These are phyloP conservation scores for Chlamydomonas sphaeroides DNA, from an alignment of 139 green algal species.

Conservation along the genomic window DNA sequence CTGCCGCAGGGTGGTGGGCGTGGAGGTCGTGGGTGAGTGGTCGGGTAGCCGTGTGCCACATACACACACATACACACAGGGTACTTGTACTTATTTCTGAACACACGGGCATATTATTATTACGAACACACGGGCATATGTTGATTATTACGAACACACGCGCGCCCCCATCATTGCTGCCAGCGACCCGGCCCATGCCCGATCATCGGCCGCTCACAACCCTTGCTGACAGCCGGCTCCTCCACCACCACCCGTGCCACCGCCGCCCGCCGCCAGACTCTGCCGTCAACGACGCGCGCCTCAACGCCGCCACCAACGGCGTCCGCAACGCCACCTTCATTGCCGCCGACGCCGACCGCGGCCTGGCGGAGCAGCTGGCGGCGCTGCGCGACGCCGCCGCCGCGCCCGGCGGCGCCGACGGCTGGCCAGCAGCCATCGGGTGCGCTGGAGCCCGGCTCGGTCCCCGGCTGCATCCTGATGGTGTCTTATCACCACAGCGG, in stretches of 20 bases:
- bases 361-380: neutral
- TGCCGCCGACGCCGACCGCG: conserved; percentile 24
- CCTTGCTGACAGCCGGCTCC: too few relatives aligned
- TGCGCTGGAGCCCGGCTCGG: too few relatives aligned
- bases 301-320: conserved; percentile 82
- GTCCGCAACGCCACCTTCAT: conserved; percentile 82
- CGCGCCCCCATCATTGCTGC: too few relatives aligned
- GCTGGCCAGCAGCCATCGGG: too few relatives aligned
- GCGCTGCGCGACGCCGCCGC: neutral
- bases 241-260: neutral
- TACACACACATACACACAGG: neutral
- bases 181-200: too few relatives aligned
- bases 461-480: too few relatives aligned
- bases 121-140: too few relatives aligned
- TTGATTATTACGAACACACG: too few relatives aligned
- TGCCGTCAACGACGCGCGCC: conserved; percentile 62
- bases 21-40: conserved; percentile 57
- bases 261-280: neutral
- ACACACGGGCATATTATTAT: too few relatives aligned
- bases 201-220: too few relatives aligned
- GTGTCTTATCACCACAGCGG: too few relatives aligned
- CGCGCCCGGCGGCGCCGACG: too few relatives aligned
- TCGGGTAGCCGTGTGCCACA: neutral
- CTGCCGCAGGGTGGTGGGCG: conserved; percentile 54
- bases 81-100: neutral